Evolutionary conservation across 768 basidiomycete species (phyloP).

Genomic region (Boletus rubescentipes): DNA sequence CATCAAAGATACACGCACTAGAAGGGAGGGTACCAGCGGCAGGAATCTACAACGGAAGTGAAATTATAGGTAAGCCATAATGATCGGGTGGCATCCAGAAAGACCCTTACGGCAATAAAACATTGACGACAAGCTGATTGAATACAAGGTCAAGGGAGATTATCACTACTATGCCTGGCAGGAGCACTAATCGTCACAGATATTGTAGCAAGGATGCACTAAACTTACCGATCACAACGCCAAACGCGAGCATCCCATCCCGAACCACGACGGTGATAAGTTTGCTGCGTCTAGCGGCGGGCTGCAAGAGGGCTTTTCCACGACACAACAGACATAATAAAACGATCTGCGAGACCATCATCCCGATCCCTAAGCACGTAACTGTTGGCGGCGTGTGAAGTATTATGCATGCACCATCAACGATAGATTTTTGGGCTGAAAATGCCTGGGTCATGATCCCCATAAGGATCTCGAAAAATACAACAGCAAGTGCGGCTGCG

Average conservation of each 20-base stretch:
- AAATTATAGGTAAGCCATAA: background rate
- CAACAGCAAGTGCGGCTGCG: background rate
- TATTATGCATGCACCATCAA: constrained; percentile 13
- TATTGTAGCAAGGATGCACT: background rate
- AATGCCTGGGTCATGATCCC: background rate
- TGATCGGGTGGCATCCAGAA: background rate
- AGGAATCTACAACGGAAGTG: constrained; percentile 12
- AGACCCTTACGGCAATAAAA: constrained; percentile 17
- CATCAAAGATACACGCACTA: constrained; percentile 9
- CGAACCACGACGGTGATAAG: constrained; percentile 12
- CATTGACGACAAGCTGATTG: constrained; percentile 8
- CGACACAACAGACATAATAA: constrained; percentile 17
- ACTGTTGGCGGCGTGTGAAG: background rate
- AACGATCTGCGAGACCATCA: constrained; percentile 11
- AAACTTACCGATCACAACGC: constrained; percentile 9
- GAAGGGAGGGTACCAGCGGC: constrained; percentile 3
- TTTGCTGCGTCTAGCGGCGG: constrained; percentile 13
- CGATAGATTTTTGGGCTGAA: background rate
- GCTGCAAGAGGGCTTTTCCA: constrained; percentile 10
- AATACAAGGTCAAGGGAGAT: background rate
- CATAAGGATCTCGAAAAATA: constrained; percentile 3
- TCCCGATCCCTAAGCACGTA: background rate
- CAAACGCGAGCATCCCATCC: constrained; percentile 16
- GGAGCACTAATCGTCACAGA: background rate
- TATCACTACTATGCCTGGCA: constrained; percentile 1